phyloP scores from a whole-genome alignment of 257 asterid genomes.

The Orobanche coerulescens region DNA sequence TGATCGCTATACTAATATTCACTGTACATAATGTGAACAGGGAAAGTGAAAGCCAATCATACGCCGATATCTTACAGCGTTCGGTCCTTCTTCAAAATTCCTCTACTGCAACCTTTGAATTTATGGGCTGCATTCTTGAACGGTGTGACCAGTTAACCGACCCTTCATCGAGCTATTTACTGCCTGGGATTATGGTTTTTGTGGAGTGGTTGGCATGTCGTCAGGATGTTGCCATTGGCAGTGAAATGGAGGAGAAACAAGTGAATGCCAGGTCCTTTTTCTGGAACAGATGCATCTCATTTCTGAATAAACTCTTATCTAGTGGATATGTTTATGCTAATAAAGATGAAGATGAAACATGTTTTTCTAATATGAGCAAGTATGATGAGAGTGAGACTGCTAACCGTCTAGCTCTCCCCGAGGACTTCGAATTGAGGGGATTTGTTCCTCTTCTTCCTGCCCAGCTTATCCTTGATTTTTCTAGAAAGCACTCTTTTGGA shows the following conservation, averaged over 20 bases:
- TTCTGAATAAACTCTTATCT: slow-evolving; percentile 66
- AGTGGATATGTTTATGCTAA: slow-evolving; percentile 40
- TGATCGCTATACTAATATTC: slow-evolving; percentile 69
- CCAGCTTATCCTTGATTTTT: slow-evolving; percentile 78
- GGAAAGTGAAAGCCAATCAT: slow-evolving; percentile 79
- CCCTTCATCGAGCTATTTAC: slow-evolving; percentile 62
- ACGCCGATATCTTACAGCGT: slow-evolving; percentile 87
- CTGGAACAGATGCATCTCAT: slow-evolving; percentile 61
- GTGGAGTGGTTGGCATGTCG: slow-evolving; percentile 90
- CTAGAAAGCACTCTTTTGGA: slow-evolving; percentile 64
- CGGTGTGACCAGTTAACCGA: slow-evolving; percentile 74
- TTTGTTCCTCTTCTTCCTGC: slow-evolving; percentile 83
- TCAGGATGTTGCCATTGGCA: slow-evolving; percentile 66
- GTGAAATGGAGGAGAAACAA: slow-evolving; percentile 74
- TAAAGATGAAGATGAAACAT: slow-evolving; percentile 71
- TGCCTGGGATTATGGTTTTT: slow-evolving; percentile 88
- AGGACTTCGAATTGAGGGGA: slow-evolving; percentile 91
- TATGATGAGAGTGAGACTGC: slow-evolving; percentile 79
- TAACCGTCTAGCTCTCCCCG: slow-evolving; percentile 77
- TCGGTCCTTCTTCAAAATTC: slow-evolving; percentile 83
- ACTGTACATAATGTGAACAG: slow-evolving; percentile 69
- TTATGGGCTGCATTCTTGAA: slow-evolving; percentile 66
- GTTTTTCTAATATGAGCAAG: slow-evolving; percentile 76
- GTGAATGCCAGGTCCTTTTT: slow-evolving; percentile 53
- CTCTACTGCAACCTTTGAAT: slow-evolving; percentile 67